Evolutionary conservation across 2,329 filamentous ascomycete genomes (phyloP).

Genomic region (Cephalotrichum gorgonifer): DNA sequence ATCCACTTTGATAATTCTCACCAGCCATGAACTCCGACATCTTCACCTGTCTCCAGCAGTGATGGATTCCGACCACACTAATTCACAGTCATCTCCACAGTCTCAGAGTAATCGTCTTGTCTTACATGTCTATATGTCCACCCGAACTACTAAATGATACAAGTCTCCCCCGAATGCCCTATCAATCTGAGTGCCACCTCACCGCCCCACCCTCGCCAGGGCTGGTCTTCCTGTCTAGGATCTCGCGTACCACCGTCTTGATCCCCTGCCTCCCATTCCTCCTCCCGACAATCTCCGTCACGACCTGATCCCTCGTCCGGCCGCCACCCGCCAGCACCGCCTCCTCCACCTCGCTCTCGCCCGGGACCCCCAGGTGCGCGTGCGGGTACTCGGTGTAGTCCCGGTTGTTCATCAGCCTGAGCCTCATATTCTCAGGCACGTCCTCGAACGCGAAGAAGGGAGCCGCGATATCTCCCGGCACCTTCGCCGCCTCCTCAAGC

Average conservation of each 20-base stretch:
- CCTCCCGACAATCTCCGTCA: conserved; percentile 49
- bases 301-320: conserved; percentile 44
- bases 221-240: conserved; percentile 52
- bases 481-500: conserved; percentile 51
- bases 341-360: conserved; percentile 49
- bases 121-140: conserved; percentile 4
- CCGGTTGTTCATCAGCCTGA: conserved; percentile 51
- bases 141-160: conserved; percentile 8
- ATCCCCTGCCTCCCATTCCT: conserved; percentile 60
- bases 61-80: too few species aligned
- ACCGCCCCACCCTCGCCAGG: conserved; percentile 31
- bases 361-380: conserved; percentile 58
- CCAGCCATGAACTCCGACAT: too few species aligned
- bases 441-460: conserved; percentile 56
- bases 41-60: too few species aligned
- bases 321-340: conserved; percentile 28
- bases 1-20: too few species aligned
- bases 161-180: background rate
- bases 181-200: conserved; percentile 20
- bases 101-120: conserved; percentile 12
- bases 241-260: conserved; percentile 56
- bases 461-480: conserved; percentile 37
- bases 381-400: conserved; percentile 70
- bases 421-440: conserved; percentile 23
- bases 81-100: too few species aligned